These are phyloP conservation scores for Globisporangium paddicum DNA, from an alignment of 352 stramenopile species.

Conservation along the genomic window DNA sequence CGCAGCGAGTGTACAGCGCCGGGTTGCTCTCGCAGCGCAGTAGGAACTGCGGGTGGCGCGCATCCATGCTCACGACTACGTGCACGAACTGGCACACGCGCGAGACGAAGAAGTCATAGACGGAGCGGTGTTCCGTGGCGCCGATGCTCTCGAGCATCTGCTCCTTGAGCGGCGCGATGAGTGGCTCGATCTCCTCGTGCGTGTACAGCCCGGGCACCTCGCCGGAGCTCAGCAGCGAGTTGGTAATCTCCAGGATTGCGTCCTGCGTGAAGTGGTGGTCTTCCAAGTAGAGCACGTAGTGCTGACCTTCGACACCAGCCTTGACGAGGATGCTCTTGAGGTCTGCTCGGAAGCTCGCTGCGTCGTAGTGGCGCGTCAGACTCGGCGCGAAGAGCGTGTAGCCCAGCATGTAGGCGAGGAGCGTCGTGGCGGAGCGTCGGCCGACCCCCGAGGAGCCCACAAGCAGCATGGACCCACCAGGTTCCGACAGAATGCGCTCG, in stretches of 20 bases:
- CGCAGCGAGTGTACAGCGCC: slow-evolving; percentile 89
- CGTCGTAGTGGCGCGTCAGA: slow-evolving; percentile 70
- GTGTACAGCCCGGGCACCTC: slow-evolving; percentile 93
- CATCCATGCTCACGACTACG: slow-evolving; percentile 78
- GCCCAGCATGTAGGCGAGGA: slow-evolving; percentile 89
- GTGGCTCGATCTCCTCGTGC: slow-evolving; percentile 91
- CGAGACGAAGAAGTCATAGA: slow-evolving; percentile 93
- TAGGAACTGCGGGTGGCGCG: slow-evolving; percentile 66
- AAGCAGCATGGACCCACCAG: slow-evolving; percentile 86
- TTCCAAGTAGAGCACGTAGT: slow-evolving; percentile 90
- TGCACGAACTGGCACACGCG: slow-evolving; percentile 89
- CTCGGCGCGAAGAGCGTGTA: slow-evolving; percentile 83
- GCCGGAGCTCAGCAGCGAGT: slow-evolving; percentile 88
- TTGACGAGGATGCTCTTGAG: slow-evolving; percentile 89
- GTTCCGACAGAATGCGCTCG: slow-evolving; percentile 85
- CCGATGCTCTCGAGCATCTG: slow-evolving; percentile 85
- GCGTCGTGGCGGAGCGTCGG: slow-evolving; percentile 71
- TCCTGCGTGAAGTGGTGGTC: slow-evolving; percentile 91
- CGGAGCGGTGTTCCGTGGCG: slow-evolving; percentile 57
- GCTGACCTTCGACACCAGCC: slow-evolving; percentile 73
- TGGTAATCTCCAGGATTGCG: slow-evolving; percentile 89
- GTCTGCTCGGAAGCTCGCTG: slow-evolving; percentile 76
- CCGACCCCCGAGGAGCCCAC: slow-evolving; percentile 88
- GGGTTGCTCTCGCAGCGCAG: slow-evolving; percentile 92
- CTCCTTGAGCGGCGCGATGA: slow-evolving; percentile 89